Percentiles rank a stretch among this genome's conserved stretches.
Conservation (phyloP, 2,329 filamentous ascomycete species). For the Xylaria sp. region DNA sequence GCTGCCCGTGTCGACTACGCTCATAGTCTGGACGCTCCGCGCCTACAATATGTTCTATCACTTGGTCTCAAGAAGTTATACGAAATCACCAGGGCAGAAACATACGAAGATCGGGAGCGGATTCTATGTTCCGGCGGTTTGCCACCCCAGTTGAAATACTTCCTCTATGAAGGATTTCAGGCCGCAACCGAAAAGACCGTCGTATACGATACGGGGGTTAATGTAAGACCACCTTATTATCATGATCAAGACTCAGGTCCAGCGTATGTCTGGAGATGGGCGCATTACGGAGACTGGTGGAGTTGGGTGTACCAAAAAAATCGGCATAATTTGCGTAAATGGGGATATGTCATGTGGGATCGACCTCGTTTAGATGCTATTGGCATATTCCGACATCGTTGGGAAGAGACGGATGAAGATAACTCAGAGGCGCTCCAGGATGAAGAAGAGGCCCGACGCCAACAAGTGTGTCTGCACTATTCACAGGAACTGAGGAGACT, state of each 20-base stretch:
- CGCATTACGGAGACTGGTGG: slow-evolving; percentile 4
- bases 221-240: not conserved
- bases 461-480: not conserved
- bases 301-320: slow-evolving; percentile 18
- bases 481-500: no score
- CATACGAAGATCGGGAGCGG: not conserved
- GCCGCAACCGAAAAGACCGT: no score
- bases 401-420: not conserved
- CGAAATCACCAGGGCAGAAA: not conserved
- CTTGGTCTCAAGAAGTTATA: slow-evolving; percentile 6
- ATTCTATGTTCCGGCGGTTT: not conserved
- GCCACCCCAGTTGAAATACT: not conserved
- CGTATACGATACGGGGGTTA: no score
- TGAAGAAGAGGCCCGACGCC: not conserved
- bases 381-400: slow-evolving; percentile 19
- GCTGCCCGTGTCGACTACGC: not conserved
- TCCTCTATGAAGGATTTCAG: not conserved
- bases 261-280: slow-evolving; percentile 1
- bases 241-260: not conserved
- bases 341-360: slow-evolving; percentile 45
- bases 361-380: slow-evolving; percentile 33
- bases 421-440: not conserved
- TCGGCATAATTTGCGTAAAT: slow-evolving; percentile 23
- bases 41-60: not conserved
- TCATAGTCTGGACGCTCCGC: not conserved